Conservation (phyloP, 129 eudicot genomes). For the Tagetes patula region DNA sequence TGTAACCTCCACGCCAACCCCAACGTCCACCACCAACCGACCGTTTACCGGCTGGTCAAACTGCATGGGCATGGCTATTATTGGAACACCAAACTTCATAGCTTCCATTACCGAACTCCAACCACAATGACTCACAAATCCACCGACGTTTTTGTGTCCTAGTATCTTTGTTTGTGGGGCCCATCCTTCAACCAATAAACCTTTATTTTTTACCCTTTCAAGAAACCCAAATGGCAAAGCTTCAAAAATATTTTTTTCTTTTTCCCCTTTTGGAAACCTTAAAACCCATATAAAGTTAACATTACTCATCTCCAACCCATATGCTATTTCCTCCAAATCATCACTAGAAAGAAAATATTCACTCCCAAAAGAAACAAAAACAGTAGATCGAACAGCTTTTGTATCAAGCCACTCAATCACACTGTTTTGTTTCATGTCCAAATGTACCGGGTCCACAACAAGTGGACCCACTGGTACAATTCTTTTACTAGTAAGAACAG, state of each 20-base stretch:
- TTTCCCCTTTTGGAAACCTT: constrained; percentile 14
- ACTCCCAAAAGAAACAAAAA: constrained; percentile 19
- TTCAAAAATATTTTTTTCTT: neutral
- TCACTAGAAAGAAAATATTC: constrained; percentile 12
- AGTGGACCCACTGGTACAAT: neutral
- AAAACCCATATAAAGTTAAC: constrained; percentile 6
- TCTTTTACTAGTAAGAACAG: neutral
- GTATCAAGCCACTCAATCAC: constrained; percentile 5
- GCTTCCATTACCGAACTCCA: constrained; percentile 16
- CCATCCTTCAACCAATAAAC: constrained; percentile 11
- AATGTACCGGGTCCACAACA: neutral
- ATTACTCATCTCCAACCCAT: constrained; percentile 1
- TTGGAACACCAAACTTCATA: constrained; percentile 14
- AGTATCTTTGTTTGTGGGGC: constrained; percentile 10
- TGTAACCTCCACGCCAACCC: neutral
- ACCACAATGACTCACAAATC: constrained; percentile 16
- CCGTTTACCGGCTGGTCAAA: constrained; percentile 5
- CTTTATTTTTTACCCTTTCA: constrained; percentile 14
- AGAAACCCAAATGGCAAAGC: constrained; percentile 17
- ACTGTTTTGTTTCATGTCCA: neutral
- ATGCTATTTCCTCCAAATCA: constrained; percentile 6
- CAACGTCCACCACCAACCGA: constrained; percentile 9
- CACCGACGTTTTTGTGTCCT: constrained; percentile 8
- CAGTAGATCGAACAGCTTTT: neutral
- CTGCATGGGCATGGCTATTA: constrained; percentile 17